Evolutionary conservation across 148 eudicot genomes (phyloP), one percentile per base, ranked within the genome.

Genomic region (Rhododendron griersonianum): DNA sequence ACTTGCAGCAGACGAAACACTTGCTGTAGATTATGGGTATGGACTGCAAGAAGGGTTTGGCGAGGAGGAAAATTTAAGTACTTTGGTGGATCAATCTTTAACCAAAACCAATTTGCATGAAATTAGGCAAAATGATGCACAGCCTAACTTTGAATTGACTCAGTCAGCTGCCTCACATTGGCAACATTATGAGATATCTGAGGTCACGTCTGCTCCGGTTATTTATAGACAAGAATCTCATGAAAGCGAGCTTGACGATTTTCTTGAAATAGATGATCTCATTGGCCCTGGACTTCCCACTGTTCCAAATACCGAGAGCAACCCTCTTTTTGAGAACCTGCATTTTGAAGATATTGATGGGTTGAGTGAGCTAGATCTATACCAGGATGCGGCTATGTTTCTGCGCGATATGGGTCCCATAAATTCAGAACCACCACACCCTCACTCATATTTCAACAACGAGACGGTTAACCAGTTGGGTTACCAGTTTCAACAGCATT

Each of bases 241-340:
- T 78, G 78, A 83, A 8, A 21, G 83, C 4, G 94, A 87, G 80
- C 82, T 94, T 73, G 89, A 87, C 47, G 92, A 91, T 91, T 92
- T 80, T 84, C 89, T 92, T 47, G 98, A 97, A 90, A 90, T 97
- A 90, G 89, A 97, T 85, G 99, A 97, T 87, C 96, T 97, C 59
- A 37, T 90, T 84, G 90, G 89, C 25, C 88, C 95, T 69, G 92
- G 86, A n/a, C 89, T 90, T 39, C 83, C 41, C 41, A 45, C 76
- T 33, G 33, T 44, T 47, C 81, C 87, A 69, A 81, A 83, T 41
- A 37, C n/a, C 50, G 88, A 82, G 81, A 87, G 39, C 76, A 76
- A 28, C 71, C 88, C 41, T 14, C 1, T 11, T 18, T 81, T 65
- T 18, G 87, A 78, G 69, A 83, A 85, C 44, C 80, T 83, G 21